A percentile compares a stretch with the other conserved stretches of the same genome.
phyloP scores from a whole-genome alignment of 495 filamentous ascomycete species.

The Neurospora tetraspora region DNA sequence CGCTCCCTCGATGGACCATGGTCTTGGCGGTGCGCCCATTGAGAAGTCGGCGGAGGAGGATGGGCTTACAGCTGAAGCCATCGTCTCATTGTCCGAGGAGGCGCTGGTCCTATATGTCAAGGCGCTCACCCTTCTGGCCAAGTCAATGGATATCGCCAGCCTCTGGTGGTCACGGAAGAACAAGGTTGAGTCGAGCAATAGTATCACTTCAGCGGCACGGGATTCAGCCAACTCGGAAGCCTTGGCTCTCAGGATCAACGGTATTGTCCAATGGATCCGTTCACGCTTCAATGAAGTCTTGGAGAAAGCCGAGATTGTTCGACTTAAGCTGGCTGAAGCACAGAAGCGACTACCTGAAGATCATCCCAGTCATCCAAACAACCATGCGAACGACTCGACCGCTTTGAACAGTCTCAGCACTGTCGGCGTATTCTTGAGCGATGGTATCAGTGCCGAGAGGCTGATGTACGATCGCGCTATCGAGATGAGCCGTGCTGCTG shows the following conservation, averaged over 20 bases:
- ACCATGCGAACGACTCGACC: conserved; percentile 43
- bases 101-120: conserved; percentile 95
- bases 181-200: conserved; percentile 49
- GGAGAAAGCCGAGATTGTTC: conserved; percentile 88
- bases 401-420: conserved; percentile 48
- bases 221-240: conserved; percentile 38
- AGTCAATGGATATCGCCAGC: conserved; percentile 93
- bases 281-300: conserved; percentile 90
- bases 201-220: conserved; percentile 30
- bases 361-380: conserved; percentile 77
- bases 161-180: conserved; percentile 81
- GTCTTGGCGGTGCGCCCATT: conserved; percentile 46
- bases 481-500: conserved; percentile 90
- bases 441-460: conserved; percentile 86
- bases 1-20: conserved; percentile 64
- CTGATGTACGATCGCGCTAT: conserved; percentile 96
- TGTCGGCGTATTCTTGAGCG: conserved; percentile 42
- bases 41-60: conserved; percentile 50
- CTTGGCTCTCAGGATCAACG: conserved; percentile 72
- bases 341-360: conserved; percentile 75
- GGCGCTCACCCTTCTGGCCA: conserved; percentile 74
- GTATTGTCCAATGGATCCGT: conserved; percentile 89
- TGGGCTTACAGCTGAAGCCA: conserved; percentile 72
- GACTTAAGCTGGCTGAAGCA: conserved; percentile 74
- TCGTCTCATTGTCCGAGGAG: conserved; percentile 83